Base-by-base conservation (phyloP, 352 stramenopile species). In the Pythium sp. region DNA sequence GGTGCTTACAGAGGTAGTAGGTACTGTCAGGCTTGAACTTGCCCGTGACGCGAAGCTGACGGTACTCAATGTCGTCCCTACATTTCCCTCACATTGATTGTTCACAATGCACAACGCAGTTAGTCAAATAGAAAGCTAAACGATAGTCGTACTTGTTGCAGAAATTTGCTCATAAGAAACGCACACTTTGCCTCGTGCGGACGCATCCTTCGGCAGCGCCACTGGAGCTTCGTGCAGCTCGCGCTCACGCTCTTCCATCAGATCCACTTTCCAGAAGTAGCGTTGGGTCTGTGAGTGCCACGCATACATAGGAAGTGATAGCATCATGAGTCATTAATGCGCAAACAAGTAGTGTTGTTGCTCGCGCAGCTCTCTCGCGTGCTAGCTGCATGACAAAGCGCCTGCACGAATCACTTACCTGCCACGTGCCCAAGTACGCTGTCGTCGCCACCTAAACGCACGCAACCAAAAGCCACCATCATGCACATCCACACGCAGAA, bases 191-290 rank as follows among this genome's bases (percentile, higher is more conserved):
- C 81, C 81, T 26, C 78, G 83, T 1, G 84, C 82, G 8, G 78
- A 83, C 11, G 83, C 82, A 20, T 90, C 72, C 38, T 81, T 72
- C 2, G 86, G 84, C 34, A 97, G 70, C 34, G 91, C 81, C 14
- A 84, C 68, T 22, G 89, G 73, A 34, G 76, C 80, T 62, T 85
- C 74, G 20, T 80, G 74, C 9, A 97, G 75, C 69, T 93, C 84
- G 67, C 91, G 86, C 55, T 84, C 84, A 61, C 90, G 87, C 67
- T 96, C 77, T 60, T 95, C 86, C 28, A 97, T 90, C 63, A 97
- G 55, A 41, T 90, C 73, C n/a, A 92, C 75, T 68, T 97, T 97
- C 90, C 90, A 97, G 67, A 81, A 91, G 79, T 97, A 97, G 0
- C 90, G 82, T 67, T 94, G 74, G 20, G 77, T 93, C 88, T 96